phyloP scores from a whole-genome alignment of 2,329 filamentous ascomycete genomes.

The Paecilomyces dactylethromorphus region DNA sequence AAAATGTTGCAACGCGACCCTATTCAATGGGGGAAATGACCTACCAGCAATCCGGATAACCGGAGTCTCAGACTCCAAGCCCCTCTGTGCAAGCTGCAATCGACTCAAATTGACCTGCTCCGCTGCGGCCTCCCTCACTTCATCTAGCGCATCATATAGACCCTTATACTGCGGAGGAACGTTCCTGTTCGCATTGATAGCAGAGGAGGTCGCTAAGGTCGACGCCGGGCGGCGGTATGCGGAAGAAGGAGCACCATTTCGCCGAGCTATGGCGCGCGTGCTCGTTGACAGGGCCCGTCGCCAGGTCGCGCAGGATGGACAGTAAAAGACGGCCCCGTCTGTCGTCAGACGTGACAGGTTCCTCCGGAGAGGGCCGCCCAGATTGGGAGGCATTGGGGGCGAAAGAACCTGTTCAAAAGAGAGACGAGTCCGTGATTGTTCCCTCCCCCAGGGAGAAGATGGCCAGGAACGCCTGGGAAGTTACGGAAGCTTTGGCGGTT shows the following conservation, averaged over 20 bases:
- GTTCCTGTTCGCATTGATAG: slow-evolving; percentile 48
- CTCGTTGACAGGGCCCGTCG: slow-evolving; percentile 23
- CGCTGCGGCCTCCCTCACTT: slow-evolving; percentile 46
- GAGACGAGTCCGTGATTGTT: neutral
- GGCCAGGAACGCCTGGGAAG: neutral
- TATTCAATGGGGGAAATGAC: slow-evolving; percentile 7
- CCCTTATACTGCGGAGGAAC: slow-evolving; percentile 47
- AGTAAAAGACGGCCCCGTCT: slow-evolving; percentile 23
- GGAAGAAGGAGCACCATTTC: slow-evolving; percentile 6
- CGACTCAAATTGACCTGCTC: slow-evolving; percentile 54
- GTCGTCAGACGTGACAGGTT: slow-evolving; percentile 24
- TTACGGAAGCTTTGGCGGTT: neutral
- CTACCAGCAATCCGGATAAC: slow-evolving; percentile 51
- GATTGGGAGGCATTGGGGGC: slow-evolving; percentile 33
- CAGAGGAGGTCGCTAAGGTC: slow-evolving; percentile 44
- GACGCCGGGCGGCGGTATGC: slow-evolving; percentile 15
- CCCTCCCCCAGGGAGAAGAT: neutral
- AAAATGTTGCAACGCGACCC: neutral
- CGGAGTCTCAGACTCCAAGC: slow-evolving; percentile 48
- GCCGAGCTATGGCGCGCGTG: slow-evolving; percentile 6
- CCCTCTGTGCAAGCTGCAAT: slow-evolving; percentile 53
- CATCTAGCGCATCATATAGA: slow-evolving; percentile 48
- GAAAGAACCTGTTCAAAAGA: neutral
- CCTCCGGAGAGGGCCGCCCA: slow-evolving; percentile 28
- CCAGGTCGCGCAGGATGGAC: slow-evolving; percentile 35